Evolutionary conservation across 306 rosid species (phyloP).

Genomic region (Trifolium dubium): DNA sequence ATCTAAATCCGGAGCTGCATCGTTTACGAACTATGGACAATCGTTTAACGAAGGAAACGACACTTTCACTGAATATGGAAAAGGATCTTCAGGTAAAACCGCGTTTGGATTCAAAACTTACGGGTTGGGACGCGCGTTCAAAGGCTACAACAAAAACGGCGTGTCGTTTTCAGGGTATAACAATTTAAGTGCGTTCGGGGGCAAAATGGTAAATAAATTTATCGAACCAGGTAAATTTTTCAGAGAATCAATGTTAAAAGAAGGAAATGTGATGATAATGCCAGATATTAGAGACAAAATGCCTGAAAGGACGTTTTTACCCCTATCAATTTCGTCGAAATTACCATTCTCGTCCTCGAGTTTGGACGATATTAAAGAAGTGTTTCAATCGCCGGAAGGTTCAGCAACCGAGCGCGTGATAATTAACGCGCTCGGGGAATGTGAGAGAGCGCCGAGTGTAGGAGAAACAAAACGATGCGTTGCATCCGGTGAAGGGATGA

Average conservation of each 20-base stretch:
- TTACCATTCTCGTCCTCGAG: constrained; percentile 59
- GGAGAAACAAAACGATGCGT: constrained; percentile 85
- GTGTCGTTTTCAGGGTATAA: constrained; percentile 57
- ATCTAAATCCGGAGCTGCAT: constrained; percentile 59
- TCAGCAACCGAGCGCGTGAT: constrained; percentile 62
- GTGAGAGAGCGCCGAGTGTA: constrained; percentile 66
- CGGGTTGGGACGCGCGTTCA: constrained; percentile 69
- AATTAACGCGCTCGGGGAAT: constrained; percentile 49
- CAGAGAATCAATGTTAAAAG: constrained; percentile 62
- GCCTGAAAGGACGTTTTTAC: constrained; percentile 80
- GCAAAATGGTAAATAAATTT: constrained; percentile 50
- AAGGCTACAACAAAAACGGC: constrained; percentile 55
- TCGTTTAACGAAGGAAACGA: constrained; percentile 88
- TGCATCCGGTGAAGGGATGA: constrained; percentile 74
- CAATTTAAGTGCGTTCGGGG: constrained; percentile 50
- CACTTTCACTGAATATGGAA: constrained; percentile 76
- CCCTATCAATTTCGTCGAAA: constrained; percentile 52
- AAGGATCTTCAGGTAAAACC: constrained; percentile 54
- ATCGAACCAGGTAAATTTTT: constrained; percentile 81
- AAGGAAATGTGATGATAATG: constrained; percentile 71
- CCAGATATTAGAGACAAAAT: constrained; percentile 76
- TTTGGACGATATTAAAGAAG: constrained; percentile 40
- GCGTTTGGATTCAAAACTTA: constrained; percentile 66
- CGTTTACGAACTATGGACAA: constrained; percentile 70
- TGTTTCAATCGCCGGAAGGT: constrained; percentile 56